Evolutionary conservation across 2,329 filamentous ascomycete species (phyloP), one percentile per base, ranked within the genome.

Genomic region (Aspergillus caelatus): DNA sequence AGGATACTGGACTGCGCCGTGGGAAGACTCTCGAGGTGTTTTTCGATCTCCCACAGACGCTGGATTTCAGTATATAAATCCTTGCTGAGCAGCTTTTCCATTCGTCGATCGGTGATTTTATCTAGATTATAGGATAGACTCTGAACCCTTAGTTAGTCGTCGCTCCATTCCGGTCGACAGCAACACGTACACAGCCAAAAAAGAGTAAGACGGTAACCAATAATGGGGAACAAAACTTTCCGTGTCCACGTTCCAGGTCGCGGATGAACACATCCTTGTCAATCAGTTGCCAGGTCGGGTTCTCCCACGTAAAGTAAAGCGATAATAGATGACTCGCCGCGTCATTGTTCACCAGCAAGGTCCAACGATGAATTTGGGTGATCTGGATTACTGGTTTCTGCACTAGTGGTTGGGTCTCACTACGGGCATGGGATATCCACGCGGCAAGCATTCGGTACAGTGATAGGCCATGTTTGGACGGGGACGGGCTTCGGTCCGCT

Each of bases 221-320:
- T 14, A 69, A 52, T 1, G 63, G 56, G n/a, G 70, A 72, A 43
- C 70, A 72, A 30, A 70, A 68, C 39, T 50, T 63, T 30, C 45
- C 58, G 3, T 55, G 39, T 2, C 67, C 64, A 23, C 56, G 56
- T 34, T 71, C 69, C 10, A 72, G 52, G 50, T 72, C 70, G 28
- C 61, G 65, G 26, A 69, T 11, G 50, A 72, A 72, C 23, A 65
- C 46, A 9, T 63, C 45, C 53, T 64, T 67, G 23, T 72, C 70
- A 46, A 72, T 61, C 26, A 72, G 62, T 36, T 71, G 65, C 70
- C 70, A 72, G 19, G 65, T 69, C 7, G 70, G 67, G 19, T 72
- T 72, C 56, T 72, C 70, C 70, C 70, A 72, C 16, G 65, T 64
- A 43, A 72, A 72, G 54, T 70, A 72, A 12, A 71, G 63, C 4